Base-by-base conservation (phyloP, 2,329 filamentous ascomycete species). In the Macrophomina pseudophaseolina region DNA sequence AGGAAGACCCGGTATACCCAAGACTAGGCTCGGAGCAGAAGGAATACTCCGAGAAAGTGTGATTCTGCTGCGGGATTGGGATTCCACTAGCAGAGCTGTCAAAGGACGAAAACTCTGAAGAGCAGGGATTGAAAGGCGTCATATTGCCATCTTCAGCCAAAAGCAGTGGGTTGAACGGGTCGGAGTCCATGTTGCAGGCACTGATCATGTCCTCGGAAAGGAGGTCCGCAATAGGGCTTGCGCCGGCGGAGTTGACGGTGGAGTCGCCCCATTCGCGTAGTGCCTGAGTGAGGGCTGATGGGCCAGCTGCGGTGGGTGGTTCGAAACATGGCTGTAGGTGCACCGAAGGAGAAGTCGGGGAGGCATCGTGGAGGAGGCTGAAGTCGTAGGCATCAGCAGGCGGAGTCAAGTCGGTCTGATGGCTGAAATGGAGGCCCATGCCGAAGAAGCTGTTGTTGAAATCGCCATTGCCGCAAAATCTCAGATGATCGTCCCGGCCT, bases 1-100 rank as follows among this genome's bases (percentile, higher is more conserved):
- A 65, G 11, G 63, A 65, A n/a, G 63, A 65, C n/a, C 63, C 63
- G 30, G 58, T 62, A 28, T 65, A 65, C 11, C 32, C 51, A n/a
- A 65, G 52, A 14, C 64, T 66, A 4, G 64, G 54, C 23, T 66
- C 64, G 11, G 64, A 59, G 18, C 32, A 49, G 48, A 66, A 59
- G 1, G 63, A 65, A 12, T 65, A 58, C 33, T 56, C 54, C 2
- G 64, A 66, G 35, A 51, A 51, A 9, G 64, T 33, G 12, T 49
- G 42, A 18, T 28, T 48, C 30, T 48, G 35, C 23, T 52, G 64
- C 9, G 64, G 64, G n/a, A 66, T 66, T 3, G 64, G 64, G n/a
- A 66, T 66, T 32, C 63, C 44, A n/a, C 58, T 44, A n/a, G 40
- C 58, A 5, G 58, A 62, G 42, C 58, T 62, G 32, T 49, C 38